Evolutionary conservation across 2,329 filamentous ascomycete species (phyloP).

Genomic region (Volutella citrinella): DNA sequence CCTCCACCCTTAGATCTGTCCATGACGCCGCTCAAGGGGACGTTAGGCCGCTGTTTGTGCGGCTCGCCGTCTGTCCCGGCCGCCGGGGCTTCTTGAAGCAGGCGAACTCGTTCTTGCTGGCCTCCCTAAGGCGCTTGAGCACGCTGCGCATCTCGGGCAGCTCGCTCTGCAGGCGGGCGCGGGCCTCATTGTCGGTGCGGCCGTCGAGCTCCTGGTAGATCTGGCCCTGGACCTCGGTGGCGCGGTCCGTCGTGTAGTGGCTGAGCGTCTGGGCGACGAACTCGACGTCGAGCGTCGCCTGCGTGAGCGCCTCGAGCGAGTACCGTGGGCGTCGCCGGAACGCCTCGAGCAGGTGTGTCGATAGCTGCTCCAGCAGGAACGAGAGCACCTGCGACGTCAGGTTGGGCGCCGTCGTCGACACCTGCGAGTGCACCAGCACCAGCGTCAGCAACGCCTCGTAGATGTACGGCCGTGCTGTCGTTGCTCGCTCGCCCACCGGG

Average conservation of each 20-base stretch:
- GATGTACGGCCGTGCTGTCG: slow-evolving; percentile 80
- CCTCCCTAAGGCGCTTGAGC: slow-evolving; percentile 78
- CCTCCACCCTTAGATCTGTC: too few species aligned
- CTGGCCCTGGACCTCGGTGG: slow-evolving; percentile 77
- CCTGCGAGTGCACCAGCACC: slow-evolving; percentile 88
- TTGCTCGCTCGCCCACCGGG: slow-evolving; percentile 53
- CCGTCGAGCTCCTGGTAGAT: slow-evolving; percentile 91
- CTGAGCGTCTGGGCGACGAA: slow-evolving; percentile 92
- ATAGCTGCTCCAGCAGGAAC: slow-evolving; percentile 80
- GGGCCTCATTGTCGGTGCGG: slow-evolving; percentile 83
- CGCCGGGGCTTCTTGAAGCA: slow-evolving; percentile 70
- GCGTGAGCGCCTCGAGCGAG: slow-evolving; percentile 80
- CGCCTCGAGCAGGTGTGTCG: slow-evolving; percentile 73
- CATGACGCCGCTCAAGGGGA: too few species aligned
- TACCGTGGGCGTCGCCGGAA: slow-evolving; percentile 70
- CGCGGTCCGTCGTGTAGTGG: slow-evolving; percentile 82
- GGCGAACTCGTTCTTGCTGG: slow-evolving; percentile 82
- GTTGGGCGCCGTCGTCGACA: slow-evolving; percentile 72
- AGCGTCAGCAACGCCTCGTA: slow-evolving; percentile 82
- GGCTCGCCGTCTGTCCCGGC: slow-evolving; percentile 29
- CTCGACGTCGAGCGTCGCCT: slow-evolving; percentile 95
- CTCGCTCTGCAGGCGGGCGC: slow-evolving; percentile 77
- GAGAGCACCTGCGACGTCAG: slow-evolving; percentile 81
- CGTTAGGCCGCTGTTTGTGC: slow-evolving; percentile 30
- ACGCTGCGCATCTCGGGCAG: slow-evolving; percentile 85